Conservation (phyloP, 164 flowering plant species). For the Vitis labrusca region DNA sequence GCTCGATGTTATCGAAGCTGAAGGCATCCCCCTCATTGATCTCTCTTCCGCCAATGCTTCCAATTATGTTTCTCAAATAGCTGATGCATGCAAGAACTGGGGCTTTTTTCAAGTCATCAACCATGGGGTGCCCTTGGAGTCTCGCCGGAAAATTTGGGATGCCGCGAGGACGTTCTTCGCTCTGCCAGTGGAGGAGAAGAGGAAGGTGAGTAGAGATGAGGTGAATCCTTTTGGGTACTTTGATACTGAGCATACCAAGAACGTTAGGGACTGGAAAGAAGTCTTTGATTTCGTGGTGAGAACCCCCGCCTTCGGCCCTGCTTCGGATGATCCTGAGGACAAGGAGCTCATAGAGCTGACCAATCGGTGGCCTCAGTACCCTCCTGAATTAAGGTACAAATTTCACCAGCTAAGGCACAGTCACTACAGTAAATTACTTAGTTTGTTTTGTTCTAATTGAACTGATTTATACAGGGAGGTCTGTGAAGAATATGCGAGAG, state of each 20-base stretch:
- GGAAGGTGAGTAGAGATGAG: conserved; percentile 41
- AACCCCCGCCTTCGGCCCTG: conserved; percentile 28
- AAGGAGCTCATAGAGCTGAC: conserved; percentile 16
- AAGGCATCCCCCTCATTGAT: too few species aligned
- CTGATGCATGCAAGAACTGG: conserved; percentile 34
- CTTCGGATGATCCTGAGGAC: conserved; percentile 32
- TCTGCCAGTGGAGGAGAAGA: conserved; percentile 42
- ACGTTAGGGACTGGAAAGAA: conserved; percentile 68
- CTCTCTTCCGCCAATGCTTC: too few species aligned
- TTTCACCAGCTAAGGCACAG: too few species aligned
- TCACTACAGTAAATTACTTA: too few species aligned
- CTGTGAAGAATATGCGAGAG: conserved; percentile 32
- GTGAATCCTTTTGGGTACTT: conserved; percentile 39
- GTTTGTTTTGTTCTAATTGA: background rate
- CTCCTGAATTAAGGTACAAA: conserved; percentile 34
- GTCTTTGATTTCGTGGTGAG: conserved; percentile 37
- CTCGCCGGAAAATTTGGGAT: conserved; percentile 13
- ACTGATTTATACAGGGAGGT: conserved; percentile 23
- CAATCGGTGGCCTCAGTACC: conserved; percentile 41
- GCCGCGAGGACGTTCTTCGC: conserved; percentile 41
- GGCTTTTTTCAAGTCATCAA: conserved; percentile 56
- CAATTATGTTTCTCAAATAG: too few species aligned
- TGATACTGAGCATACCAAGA: conserved; percentile 52
- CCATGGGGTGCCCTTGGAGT: conserved; percentile 41
- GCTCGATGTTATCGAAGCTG: too few species aligned